A percentile compares a stretch with the other conserved stretches of the same genome.
These are phyloP conservation scores for Trichoderma pleuroti DNA, from an alignment of 2,329 filamentous ascomycete genomes.

Conservation along the genomic window DNA sequence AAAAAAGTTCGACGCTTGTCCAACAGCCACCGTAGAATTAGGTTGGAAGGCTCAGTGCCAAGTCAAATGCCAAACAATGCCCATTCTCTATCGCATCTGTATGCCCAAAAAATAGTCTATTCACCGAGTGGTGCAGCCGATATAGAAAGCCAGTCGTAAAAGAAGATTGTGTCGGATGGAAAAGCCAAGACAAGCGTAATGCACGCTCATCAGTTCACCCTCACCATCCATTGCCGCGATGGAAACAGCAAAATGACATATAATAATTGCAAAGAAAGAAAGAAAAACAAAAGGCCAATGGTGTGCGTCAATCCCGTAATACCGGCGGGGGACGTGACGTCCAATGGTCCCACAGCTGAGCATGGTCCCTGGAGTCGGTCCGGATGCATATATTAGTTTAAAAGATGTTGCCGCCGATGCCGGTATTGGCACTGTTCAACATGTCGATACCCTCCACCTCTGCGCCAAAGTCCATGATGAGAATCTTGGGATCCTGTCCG, in stretches of 20 bases:
- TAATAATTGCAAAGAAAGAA: background rate
- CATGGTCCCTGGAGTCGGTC: constrained; percentile 17
- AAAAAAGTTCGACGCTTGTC: background rate
- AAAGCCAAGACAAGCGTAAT: background rate
- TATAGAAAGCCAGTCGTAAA: constrained; percentile 1
- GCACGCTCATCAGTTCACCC: background rate
- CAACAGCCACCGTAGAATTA: background rate
- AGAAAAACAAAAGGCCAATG: background rate
- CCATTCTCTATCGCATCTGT: constrained; percentile 1
- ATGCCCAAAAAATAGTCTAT: constrained; percentile 6
- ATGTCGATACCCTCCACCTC: constrained; percentile 55
- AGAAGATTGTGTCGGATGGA: background rate
- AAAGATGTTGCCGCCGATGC: constrained; percentile 24
- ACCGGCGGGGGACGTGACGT: background rate
- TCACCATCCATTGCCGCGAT: background rate
- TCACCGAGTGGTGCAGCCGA: background rate
- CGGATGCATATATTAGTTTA: constrained; percentile 25
- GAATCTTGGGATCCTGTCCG: constrained; percentile 85
- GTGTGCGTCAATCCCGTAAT: background rate
- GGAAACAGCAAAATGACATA: background rate
- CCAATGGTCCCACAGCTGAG: constrained; percentile 9
- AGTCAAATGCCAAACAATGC: constrained; percentile 8
- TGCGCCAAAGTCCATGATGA: constrained; percentile 88
- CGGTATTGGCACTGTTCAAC: constrained; percentile 45
- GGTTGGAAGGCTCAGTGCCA: background rate